Evolutionary conservation across 176 grass and related monocot genomes (phyloP), one percentile per base, ranked within the genome.

Genomic region (Carex parvula): DNA sequence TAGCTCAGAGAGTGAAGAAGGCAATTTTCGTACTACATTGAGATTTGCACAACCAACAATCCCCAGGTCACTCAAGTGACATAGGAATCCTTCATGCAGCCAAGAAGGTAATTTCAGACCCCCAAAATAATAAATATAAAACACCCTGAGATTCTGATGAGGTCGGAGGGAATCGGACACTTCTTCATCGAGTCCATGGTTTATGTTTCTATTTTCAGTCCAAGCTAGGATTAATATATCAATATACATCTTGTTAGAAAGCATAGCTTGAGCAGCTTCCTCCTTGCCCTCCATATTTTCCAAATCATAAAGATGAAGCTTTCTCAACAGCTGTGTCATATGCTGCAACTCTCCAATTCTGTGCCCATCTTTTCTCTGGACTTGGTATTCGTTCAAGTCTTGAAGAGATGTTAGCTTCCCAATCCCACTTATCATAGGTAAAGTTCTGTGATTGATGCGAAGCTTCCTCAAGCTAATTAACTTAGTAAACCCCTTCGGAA

Each of bases 311-410:
- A 89, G 69, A 61, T 0, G 12, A 20, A 89, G 69, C 20, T 2
- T 70, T 59, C 69, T 75, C 66, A 22, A 81, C n/a, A 90, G 60
- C 37, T 87, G 84, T 57, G 85, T 90, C 84, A 90, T 86, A 75
- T 39, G 15, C 67, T 86, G 83, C 79, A 89, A 64, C 84, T 86
- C 87, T 52, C 42, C 13, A 67, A 86, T 75, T 77, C 24, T 57
- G 0, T 58, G 84, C 3, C 79, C 70, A 62, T 79, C 74, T 11
- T 60, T 35, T 75, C 8, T 79, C 42, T 42, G 55, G 56, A 89
- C 78, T 42, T 2, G 64, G 35, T 75, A 89, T 24, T 68, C 48
- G 6, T 22, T 52, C 59, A 89, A 70, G 6, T 83, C 56, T 18
- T 76, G 60, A 35, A 89, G 88, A 54, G 52, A 70, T 18, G 70